phyloP scores from a whole-genome alignment of 148 eudicot species.

The Polygonum maritimum region DNA sequence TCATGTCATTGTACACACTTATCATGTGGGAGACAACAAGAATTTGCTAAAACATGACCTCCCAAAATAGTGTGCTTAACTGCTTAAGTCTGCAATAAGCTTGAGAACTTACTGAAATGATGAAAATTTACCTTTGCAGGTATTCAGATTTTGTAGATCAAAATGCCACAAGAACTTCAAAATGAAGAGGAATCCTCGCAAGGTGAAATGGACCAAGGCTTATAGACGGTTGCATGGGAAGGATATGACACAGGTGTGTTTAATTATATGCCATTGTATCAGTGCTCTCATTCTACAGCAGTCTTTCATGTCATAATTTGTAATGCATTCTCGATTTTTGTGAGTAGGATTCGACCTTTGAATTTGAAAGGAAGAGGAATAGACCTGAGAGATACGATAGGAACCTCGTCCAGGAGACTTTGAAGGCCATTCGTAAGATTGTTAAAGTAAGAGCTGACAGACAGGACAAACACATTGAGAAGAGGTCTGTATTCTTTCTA shows the following conservation, averaged over 20 bases:
- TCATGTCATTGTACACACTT: too few relatives aligned
- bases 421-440: slow-evolving; percentile 70
- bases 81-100: background rate
- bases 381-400: slow-evolving; percentile 96
- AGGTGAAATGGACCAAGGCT: slow-evolving; percentile 95
- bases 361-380: slow-evolving; percentile 93
- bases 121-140: slow-evolving; percentile 30
- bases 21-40: too few relatives aligned
- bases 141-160: slow-evolving; percentile 87
- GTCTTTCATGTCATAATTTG: background rate
- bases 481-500: slow-evolving; percentile 38
- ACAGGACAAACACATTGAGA: slow-evolving; percentile 26
- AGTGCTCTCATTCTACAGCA: too few relatives aligned
- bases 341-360: slow-evolving; percentile 83
- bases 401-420: slow-evolving; percentile 41
- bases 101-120: background rate
- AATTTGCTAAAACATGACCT: background rate
- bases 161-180: slow-evolving; percentile 98
- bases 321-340: background rate
- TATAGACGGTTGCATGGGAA: slow-evolving; percentile 80
- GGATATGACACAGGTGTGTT: slow-evolving; percentile 87
- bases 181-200: slow-evolving; percentile 96
- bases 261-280: background rate
- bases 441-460: slow-evolving; percentile 46
- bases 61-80: background rate